These are phyloP conservation scores for Russula olivacea DNA, from an alignment of 768 basidiomycete species.

Conservation along the genomic window DNA sequence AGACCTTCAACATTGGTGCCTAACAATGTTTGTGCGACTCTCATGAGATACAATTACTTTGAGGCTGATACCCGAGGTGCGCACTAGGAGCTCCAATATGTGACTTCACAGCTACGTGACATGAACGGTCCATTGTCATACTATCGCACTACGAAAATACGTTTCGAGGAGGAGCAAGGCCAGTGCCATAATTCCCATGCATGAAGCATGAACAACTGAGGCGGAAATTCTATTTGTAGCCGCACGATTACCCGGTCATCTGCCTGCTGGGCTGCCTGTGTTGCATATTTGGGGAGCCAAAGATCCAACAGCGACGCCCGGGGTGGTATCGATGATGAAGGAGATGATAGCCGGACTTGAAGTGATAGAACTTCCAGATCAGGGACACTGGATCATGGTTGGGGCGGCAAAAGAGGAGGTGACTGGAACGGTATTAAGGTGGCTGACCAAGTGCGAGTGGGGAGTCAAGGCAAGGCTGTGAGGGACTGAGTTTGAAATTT, in stretches of 20 bases:
- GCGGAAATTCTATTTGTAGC: not conserved
- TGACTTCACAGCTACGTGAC: slow-evolving; percentile 40
- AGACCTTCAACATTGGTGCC: not conserved
- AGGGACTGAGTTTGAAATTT: slow-evolving; percentile 13
- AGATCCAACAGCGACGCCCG: slow-evolving; percentile 39
- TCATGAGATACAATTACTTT: no score
- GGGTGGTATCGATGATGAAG: not conserved
- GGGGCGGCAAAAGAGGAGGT: slow-evolving; percentile 12
- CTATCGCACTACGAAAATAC: slow-evolving; percentile 55
- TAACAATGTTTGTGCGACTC: slow-evolving; percentile 18
- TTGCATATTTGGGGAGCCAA: slow-evolving; percentile 15
- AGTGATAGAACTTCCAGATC: not conserved
- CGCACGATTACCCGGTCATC: slow-evolving; percentile 6
- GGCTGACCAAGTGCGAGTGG: slow-evolving; percentile 6
- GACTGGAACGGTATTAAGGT: not conserved
- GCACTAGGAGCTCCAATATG: slow-evolving; percentile 52
- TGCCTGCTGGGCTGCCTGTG: slow-evolving; percentile 16
- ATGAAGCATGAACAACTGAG: not conserved
- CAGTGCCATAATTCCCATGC: not conserved
- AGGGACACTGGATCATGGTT: slow-evolving; percentile 18
- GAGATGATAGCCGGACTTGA: not conserved
- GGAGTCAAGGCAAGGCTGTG: not conserved
- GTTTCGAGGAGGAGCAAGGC: slow-evolving; percentile 62
- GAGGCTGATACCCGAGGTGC: not conserved
- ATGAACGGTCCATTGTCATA: slow-evolving; percentile 75